Percentiles rank a stretch among this genome's conserved stretches.
phyloP scores from a whole-genome alignment of 176 grass and related monocot genomes.

The Lolium rigidum region DNA sequence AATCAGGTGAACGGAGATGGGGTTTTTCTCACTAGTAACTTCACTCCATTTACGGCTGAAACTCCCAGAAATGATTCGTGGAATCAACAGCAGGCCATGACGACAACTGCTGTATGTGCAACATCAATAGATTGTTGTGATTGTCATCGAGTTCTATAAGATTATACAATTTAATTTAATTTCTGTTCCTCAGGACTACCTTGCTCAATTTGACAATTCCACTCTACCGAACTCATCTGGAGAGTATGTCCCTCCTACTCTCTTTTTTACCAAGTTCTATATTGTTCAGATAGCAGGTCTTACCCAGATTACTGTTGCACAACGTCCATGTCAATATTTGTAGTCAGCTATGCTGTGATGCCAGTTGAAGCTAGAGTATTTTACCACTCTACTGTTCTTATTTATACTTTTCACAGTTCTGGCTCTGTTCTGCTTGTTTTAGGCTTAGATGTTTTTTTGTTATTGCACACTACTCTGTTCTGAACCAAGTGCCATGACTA shows the following conservation, averaged over 20 bases:
- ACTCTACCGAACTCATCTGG: conserved; percentile 54
- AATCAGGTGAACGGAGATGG: conserved; percentile 95
- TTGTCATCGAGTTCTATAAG: conserved; percentile 32
- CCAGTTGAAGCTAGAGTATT: conserved; percentile 11
- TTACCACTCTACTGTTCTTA: neutral
- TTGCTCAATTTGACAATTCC: conserved; percentile 72
- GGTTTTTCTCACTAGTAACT: conserved; percentile 91
- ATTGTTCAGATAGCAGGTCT: conserved; percentile 6
- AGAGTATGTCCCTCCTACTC: conserved; percentile 64
- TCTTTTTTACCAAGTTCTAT: conserved; percentile 33
- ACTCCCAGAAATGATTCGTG: conserved; percentile 79
- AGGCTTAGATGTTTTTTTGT: neutral
- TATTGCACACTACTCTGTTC: neutral
- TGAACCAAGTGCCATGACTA: conserved; percentile 25
- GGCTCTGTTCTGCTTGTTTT: conserved; percentile 17
- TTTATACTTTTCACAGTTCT: neutral
- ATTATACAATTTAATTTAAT: conserved; percentile 33
- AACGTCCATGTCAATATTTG: neutral
- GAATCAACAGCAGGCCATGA: conserved; percentile 94
- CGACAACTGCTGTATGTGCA: conserved; percentile 83
- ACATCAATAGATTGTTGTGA: conserved; percentile 33
- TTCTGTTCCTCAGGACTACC: conserved; percentile 69
- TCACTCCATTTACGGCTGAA: conserved; percentile 84
- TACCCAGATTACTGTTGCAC: neutral
- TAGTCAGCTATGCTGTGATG: conserved; percentile 25